Base-by-base conservation (phyloP, 805 yeast species). In the Saccharomycopsis amapae region DNA sequence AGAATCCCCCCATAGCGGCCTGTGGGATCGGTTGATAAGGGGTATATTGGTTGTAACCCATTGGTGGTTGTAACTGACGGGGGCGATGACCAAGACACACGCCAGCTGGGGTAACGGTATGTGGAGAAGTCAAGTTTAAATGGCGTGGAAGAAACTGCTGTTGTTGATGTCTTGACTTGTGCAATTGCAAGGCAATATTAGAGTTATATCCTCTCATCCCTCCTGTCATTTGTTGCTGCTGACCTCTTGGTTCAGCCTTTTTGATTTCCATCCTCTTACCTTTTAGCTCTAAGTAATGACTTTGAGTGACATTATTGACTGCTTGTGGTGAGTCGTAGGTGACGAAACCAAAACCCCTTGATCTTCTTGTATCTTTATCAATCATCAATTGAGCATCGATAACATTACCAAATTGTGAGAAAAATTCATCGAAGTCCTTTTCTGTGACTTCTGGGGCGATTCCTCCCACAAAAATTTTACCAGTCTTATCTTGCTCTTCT, bases 401-500 rank as follows among this genome's bases (percentile, higher is more conserved):
- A 48, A 90, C 89, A 35, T 79, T 78, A 55, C 97, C 97, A 64
- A 82, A 90, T 64, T 82, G 82, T 46, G 85, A 76, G 60, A 90
- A 90, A 63, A 85, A 88, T 40, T 76, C 80, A 61, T 81, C 82
- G 64, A 90, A 93, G 54, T 89, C 97, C 53, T 76, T 76, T 56
- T 94, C 96, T 52, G 88, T 87, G 44, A 89, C 96, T 60, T 86
- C 90, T 19, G 94, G 85, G 43, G 95, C 89, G 50, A 90, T 84
- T 55, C 98, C 98, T 54, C 98, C 98, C 34, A 90, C 97, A 60
- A 90, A 90, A 55, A 90, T 89, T 68, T 90, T 90, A 56, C 97
- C 96, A 15, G 96, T 87, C 61, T 85, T 85, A 61, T 89, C 96
- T 65, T 90, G 98, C 63, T 90, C 97, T 61, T 90, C 97, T 62